phyloP scores from a whole-genome alignment of 1,284 basidiomycete species.

The Schizopora paradoxa region DNA sequence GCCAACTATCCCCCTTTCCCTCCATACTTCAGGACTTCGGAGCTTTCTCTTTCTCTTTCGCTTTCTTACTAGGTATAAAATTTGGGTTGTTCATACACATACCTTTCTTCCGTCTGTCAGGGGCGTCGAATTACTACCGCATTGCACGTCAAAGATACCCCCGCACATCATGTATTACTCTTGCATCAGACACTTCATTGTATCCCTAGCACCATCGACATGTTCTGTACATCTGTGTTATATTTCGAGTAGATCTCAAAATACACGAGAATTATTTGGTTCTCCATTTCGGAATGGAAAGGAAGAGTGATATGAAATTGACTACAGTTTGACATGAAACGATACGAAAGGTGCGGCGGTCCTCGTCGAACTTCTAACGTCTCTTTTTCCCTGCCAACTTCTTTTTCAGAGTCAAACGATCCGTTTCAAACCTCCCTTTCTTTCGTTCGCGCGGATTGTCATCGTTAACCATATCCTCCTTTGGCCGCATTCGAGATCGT shows the following conservation, averaged over 20 bases:
- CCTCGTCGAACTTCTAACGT: constrained; percentile 9
- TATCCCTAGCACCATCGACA: not conserved
- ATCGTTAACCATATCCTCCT: constrained; percentile 36
- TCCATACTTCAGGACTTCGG: not conserved
- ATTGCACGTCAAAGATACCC: too few relatives aligned
- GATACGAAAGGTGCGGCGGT: too few relatives aligned
- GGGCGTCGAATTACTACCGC: too few relatives aligned
- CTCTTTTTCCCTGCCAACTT: constrained; percentile 24
- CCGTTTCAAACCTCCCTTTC: constrained; percentile 73
- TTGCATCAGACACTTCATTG: not conserved
- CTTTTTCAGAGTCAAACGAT: constrained; percentile 53
- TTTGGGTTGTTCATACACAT: not conserved
- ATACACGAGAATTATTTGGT: too few relatives aligned
- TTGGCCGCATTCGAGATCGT: constrained; percentile 36
- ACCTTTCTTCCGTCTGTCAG: too few relatives aligned
- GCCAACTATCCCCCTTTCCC: not conserved
- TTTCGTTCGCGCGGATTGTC: constrained; percentile 49
- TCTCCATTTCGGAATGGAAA: not conserved
- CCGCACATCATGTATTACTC: not conserved
- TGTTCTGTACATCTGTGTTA: not conserved
- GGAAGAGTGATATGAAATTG: not conserved
- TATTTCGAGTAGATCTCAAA: too few relatives aligned
- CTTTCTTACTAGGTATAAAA: not conserved
- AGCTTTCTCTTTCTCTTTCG: not conserved
- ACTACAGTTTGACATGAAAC: not conserved